Evolutionary conservation across 345 rosid species (phyloP), one percentile per base, ranked within the genome.

Genomic region (Alliaria petiolata): DNA sequence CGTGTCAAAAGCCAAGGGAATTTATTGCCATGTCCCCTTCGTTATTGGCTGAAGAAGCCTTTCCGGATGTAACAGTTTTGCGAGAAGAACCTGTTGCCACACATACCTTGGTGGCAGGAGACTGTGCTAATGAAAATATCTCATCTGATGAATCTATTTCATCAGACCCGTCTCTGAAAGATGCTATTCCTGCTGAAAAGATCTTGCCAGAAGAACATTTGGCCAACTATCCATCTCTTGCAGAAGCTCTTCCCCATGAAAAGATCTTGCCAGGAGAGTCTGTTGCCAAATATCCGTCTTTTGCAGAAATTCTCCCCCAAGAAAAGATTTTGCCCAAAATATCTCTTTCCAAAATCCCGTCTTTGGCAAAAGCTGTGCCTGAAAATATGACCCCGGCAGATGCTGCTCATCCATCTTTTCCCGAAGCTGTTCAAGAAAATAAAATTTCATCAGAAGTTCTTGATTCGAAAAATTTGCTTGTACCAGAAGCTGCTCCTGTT

Each of bases 221-320:
- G 57, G 43, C 26, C 26, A 54, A 26, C 19, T 14, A 62, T 54
- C 36, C 65, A 26, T 69, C 67, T 45, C 19, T 46, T 22, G 12
- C 36, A 54, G 70, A 62, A 69, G 50, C 47, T 70, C 54, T 47
- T 33, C 49, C 67, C 47, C 47, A 46, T 47, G 80, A 69, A 49
- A 68, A 61, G 50, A 61, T 30, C 50, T 63, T 34, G 30, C 53
- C 35, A 31, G 71, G 33, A 45, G 66, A 54, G 39, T 38, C 65
- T 54, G 59, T 44, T 68, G 43, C 65, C 59, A 54, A 35, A 30
- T 9, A 26, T 28, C 51, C 19, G 16, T 68, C 64, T 61, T 35
- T 35, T 13, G 39, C 57, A 52, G 69, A 42, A 59, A 30, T 43
- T 35, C 4, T 31, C 12, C 53, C 51, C 4, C 15, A 44, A 7